phyloP scores from a whole-genome alignment of 179 eudicot species.

The Pouteria campechiana region DNA sequence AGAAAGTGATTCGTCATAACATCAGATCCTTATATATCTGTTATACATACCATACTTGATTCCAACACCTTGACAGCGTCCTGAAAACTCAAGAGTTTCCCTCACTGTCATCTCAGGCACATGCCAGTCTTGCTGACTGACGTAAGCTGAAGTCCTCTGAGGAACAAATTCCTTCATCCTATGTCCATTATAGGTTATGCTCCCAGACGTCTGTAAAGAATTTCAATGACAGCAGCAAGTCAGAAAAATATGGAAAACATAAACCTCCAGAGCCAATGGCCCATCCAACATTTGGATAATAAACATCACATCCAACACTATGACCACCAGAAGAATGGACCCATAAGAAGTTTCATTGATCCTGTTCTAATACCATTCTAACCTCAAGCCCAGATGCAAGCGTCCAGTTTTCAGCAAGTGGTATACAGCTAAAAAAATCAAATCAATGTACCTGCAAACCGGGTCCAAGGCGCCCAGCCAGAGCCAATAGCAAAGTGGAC shows the following conservation, averaged over 20 bases:
- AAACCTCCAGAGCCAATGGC: no score
- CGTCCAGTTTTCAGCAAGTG: no score
- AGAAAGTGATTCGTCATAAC: neutral
- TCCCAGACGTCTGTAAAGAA: constrained; percentile 72
- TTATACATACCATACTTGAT: constrained; percentile 83
- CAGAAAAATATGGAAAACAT: constrained; percentile 3
- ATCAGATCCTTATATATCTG: no score
- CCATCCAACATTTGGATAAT: no score
- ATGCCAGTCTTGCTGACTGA: constrained; percentile 91
- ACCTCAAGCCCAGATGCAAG: no score
- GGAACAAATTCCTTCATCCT: constrained; percentile 81
- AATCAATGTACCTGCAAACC: constrained; percentile 58
- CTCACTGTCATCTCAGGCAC: constrained; percentile 93
- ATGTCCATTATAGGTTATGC: constrained; percentile 85
- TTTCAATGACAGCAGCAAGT: constrained; percentile 15
- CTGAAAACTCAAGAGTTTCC: constrained; percentile 81
- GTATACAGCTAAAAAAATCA: no score
- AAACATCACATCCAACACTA: no score
- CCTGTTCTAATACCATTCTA: no score
- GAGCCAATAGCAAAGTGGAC: constrained; percentile 71
- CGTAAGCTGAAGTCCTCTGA: constrained; percentile 83
- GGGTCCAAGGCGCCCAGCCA: constrained; percentile 75
- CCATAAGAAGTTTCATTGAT: no score
- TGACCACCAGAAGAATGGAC: no score
- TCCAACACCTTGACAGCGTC: constrained; percentile 92